Evolutionary conservation across 2,329 filamentous ascomycete genomes (phyloP), one percentile per base, ranked within the genome.

Genomic region (Paraconiothyrium sp.): DNA sequence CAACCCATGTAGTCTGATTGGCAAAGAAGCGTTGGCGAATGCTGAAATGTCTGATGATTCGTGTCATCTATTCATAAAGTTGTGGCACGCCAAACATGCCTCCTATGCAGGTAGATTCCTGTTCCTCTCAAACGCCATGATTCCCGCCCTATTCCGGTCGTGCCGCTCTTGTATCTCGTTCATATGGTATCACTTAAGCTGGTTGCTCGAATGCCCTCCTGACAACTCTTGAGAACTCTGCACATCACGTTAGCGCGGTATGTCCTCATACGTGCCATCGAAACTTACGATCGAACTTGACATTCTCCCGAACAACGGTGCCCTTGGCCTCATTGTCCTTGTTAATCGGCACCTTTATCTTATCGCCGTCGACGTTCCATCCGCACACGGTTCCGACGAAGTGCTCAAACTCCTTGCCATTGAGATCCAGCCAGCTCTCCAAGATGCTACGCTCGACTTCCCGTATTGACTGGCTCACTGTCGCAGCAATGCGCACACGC

Each of bases 281-380:
- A 5, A 10, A 79, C 82, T 79, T 77, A 84, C 82, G 93, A 70
- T 95, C 92, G 62, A 97, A 90, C 81, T 91, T 93, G 76, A 99
- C 95, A 68, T 95, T 94, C 85, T 99, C 95, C 73, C 94, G 88
- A 75, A 97, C 96, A 79, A 97, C 92, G 44, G 93, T 91, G 80
- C 95, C 95, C 85, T 96, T 93, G 48, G 93, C 95, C 87, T 98
- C 94, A 63, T 78, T 78, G 62, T 99, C 95, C 76, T 95, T 92
- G 84, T 99, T 99, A 75, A 90, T 84, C 59, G 95, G 95, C 59
- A 99, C 88, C 79, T 88, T 88, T 66, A 97, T 89, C 64, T 75
- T 81, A 43, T 78, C 76, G 34, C 84, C 88, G 63, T 92, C 90
- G 46, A 97, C 85, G 72, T 87, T 88, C 93, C 94, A 99, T 67